Evolutionary conservation across 106 monocot species (phyloP), one percentile per base, ranked within the genome.

Genomic region (Dioscorea alata): DNA sequence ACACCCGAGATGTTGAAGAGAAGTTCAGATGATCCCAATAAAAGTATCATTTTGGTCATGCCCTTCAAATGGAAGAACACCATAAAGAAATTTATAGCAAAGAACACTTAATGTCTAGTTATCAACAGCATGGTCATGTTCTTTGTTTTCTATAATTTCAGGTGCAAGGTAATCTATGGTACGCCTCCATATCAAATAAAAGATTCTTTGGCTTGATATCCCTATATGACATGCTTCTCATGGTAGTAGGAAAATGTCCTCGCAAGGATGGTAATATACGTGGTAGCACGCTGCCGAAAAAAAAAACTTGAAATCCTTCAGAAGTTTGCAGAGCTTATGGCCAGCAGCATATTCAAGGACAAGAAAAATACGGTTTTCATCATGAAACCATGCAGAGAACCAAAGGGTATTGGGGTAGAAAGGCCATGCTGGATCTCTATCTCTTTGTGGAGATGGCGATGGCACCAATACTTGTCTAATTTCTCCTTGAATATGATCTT

Each of bases 171-270:
- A 96, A 68, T 96, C 95, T 16, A 96, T 77, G 10, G 91, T 96
- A 4, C 95, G 91, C 95, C 79, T 89, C 86, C 62, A 84, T 57
- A 78, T 96, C 91, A 13, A 96, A 82, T 63, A 96, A 64, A 64
- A 91, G 61, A 65, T 96, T 96, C 71, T 96, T 91, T 19, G 91
- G 95, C 80, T 96, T 96, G 84, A 96, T 96, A 71, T 96, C 95
- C 72, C 91, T 82, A 59, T 96, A 96, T 96, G 71, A 96, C 95
- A 66, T 91, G 81, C 71, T 96, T 96, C 65, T 89, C 77, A 19
- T 96, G 95, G 69, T 86, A 85, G 65, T 96, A 96, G 1, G 78
- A 84, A 52, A 96, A 61, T 20, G 88, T 88, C 67, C 68, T 61
- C 0, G 95, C 86, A 50, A 91, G 84, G 56, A 91, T 96, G 21